Base-by-base conservation (phyloP, 2,329 filamentous ascomycete species). In the Triangularia setosa region DNA sequence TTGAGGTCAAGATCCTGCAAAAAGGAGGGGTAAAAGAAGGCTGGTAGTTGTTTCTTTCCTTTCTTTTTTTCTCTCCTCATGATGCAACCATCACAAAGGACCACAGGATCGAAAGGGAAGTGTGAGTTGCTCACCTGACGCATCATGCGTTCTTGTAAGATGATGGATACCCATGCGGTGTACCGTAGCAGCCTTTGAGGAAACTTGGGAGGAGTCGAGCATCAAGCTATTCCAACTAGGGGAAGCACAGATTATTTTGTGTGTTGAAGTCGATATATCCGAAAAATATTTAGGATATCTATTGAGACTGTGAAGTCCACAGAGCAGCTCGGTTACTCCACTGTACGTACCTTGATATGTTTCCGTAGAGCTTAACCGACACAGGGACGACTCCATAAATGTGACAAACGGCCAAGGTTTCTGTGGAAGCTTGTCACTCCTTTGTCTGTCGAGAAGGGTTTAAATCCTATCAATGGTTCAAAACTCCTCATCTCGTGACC, bases 51-150 rank as follows among this genome's bases (percentile, higher is more conserved):
- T 33, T 12, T 9, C 35, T 25, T 59, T 59, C 11, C 33, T 48
- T 35, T 44, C 48, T 58, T 60, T 61, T 14, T 25, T 23, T 12
- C 40, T 52, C 52, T 48, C 40, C 25, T 52, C 33, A 52, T 63
- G 33, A 53, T 61, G 33, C 58, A 57, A 53, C 24, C 40, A 40
- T 40, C 35, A 40, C 35, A 14, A 40, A 40, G 35, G 35, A 7
- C 35, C 16, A 9, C 16, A 40, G 35, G 16, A 4, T 40, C 35
- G 5, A 8, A 33, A 33, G 30, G 6, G 7, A 33, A 33, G 30
- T 57, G 44, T 44, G 30, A 56, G n/a, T 58, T 61, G 62, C 24
- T 62, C 56, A 52, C 65, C 60, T 58, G 60, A 62, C 60, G 24
- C 57, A 60, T 58, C 64, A 52, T 56, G 48, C 35, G 56, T 53